Evolutionary conservation across 2,329 filamentous ascomycete species (phyloP), one percentile per base, ranked within the genome.

Genomic region (Chrysosphaeria jannelii): DNA sequence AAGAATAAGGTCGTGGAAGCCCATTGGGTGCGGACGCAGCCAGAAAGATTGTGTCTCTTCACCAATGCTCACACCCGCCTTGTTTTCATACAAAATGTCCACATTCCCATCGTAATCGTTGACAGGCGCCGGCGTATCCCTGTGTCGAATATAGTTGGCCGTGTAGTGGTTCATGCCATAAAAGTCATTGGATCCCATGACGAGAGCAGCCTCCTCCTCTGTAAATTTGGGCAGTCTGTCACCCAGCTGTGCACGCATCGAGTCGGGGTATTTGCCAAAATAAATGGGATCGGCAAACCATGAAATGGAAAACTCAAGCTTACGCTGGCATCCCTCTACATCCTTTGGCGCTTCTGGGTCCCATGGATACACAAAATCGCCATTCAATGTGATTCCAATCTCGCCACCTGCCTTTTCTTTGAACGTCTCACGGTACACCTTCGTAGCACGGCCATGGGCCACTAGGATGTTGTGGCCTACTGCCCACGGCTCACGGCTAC

Each of bases 81-180:
- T 74, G 50, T 65, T 67, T 39, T 62, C 53, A 32, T 70, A 60
- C 19, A 68, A 52, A 2, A 63, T 54, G 35, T 85, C 70, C 17
- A 88, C 47, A 42, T 88, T 70, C 25, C 76, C 76, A 8, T 61
- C 47, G 42, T 62, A 63, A 46, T 89, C 75, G 23, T 69, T 53
- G 4, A 49, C 47, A 2, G 57, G 51, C 1, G 71, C 46, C 22
- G 53, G 46, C 5, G 53, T 56, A 6, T 57, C 53, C 37, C 62
- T 60, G 46, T 79, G 66, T 41, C 64, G 66, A 47, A 88, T 65
- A 47, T 72, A 88, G 52, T 85, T 74, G 38, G 74, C 69, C 23
- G 72, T 79, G 51, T 89, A 89, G 52, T 78, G 70, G 51, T 89
- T 88, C 72, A 81, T 81, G 42, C 74, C 76, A 44, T 88, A 88